Conservation (phyloP, 371 early-diverging fungal genomes). For the Blakeslea trispora region DNA sequence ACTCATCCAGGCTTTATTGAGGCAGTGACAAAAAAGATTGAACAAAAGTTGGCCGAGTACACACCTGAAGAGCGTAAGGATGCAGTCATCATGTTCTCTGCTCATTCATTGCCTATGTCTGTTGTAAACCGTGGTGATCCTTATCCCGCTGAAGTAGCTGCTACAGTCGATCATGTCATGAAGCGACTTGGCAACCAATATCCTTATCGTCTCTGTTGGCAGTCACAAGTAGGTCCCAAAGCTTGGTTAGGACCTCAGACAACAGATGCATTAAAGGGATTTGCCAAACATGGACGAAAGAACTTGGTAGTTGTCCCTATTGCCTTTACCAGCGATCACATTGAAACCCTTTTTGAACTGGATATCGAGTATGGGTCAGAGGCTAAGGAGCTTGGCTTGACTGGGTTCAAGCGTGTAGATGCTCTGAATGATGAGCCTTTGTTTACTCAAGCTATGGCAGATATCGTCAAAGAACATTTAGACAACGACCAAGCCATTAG, state of each 20-base stretch:
- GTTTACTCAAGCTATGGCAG: constrained; percentile 88
- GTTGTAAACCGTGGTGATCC: constrained; percentile 91
- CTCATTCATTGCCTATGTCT: constrained; percentile 94
- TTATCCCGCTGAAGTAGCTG: constrained; percentile 92
- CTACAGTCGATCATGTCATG: constrained; percentile 88
- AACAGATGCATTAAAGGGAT: constrained; percentile 73
- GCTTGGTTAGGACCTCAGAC: constrained; percentile 95
- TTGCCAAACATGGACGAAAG: constrained; percentile 76
- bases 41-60: constrained; percentile 68
- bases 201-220: constrained; percentile 95
- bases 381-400: constrained; percentile 82
- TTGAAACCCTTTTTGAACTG: constrained; percentile 95
- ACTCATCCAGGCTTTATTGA: constrained; percentile 86
- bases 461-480: constrained; percentile 83
- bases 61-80: constrained; percentile 63
- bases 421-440: constrained; percentile 88
- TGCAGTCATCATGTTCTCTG: constrained; percentile 90
- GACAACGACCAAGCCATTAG: constrained; percentile 54
- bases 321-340: constrained; percentile 95
- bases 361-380: constrained; percentile 88
- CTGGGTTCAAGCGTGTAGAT: constrained; percentile 84
- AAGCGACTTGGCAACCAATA: constrained; percentile 67
- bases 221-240: constrained; percentile 94
- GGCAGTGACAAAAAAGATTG: constrained; percentile 79
- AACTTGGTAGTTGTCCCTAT: constrained; percentile 88